Evolutionary conservation across 768 basidiomycete genomes (phyloP).

Genomic region (Macrocybe gigantea): DNA sequence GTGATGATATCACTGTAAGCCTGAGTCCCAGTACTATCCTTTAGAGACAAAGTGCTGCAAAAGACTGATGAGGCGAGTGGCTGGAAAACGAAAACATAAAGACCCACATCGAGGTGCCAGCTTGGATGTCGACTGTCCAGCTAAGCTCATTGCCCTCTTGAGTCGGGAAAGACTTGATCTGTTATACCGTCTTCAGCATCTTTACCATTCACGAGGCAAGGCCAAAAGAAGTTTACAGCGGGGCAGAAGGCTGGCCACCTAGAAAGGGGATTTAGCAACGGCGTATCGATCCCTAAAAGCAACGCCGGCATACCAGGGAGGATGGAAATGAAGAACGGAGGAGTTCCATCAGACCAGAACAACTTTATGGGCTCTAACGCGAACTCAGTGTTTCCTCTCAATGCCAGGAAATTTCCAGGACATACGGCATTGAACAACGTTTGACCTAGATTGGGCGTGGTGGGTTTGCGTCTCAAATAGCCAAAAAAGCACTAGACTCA

Average conservation of each 20-base stretch:
- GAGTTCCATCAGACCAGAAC: constrained; percentile 42
- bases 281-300: background rate
- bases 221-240: constrained; percentile 33
- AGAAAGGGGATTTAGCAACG: constrained; percentile 2
- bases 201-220: too few species aligned
- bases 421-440: constrained; percentile 1
- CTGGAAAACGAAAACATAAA: background rate
- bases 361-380: constrained; percentile 55
- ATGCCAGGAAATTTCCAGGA: background rate
- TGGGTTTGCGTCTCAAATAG: too few species aligned
- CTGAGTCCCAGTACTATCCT: constrained; percentile 49
- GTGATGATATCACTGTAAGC: constrained; percentile 50
- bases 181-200: background rate
- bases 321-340: constrained; percentile 56
- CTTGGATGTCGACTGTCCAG: constrained; percentile 48
- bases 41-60: constrained; percentile 46
- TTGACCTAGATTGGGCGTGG: background rate
- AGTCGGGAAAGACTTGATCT: constrained; percentile 52
- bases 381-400: constrained; percentile 1
- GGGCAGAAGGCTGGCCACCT: constrained; percentile 52
- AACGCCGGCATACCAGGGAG: constrained; percentile 46
- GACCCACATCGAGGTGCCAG: constrained; percentile 43
- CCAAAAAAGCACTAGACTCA: constrained; percentile 26
- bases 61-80: background rate
- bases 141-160: constrained; percentile 38